phyloP scores from a whole-genome alignment of 306 rosid species.

The Astragalus glycyphyllos region DNA sequence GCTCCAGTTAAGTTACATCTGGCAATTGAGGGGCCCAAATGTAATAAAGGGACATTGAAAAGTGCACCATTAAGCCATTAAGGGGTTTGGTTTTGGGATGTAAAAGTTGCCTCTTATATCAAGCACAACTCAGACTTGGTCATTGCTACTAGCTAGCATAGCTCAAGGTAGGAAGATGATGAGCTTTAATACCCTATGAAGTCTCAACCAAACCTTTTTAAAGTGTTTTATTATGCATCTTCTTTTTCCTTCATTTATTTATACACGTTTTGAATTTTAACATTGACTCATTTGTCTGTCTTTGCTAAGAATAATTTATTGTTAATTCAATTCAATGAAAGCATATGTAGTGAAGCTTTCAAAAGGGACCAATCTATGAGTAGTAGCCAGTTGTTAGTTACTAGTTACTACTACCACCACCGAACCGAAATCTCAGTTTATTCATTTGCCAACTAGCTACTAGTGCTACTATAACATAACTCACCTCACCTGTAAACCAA shows the following conservation, averaged over 20 bases:
- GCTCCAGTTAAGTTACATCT: conserved; percentile 46
- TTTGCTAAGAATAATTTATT: background rate
- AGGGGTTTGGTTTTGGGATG: conserved; percentile 38
- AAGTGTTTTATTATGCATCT: background rate
- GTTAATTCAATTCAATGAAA: background rate
- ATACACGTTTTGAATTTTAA: background rate
- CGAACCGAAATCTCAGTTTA: conserved; percentile 1
- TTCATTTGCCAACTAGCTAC: background rate
- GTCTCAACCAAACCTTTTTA: conserved; percentile 15
- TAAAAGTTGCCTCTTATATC: conserved; percentile 6
- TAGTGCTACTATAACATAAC: background rate
- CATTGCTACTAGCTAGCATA: background rate
- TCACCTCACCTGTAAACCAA: background rate
- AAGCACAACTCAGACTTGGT: background rate
- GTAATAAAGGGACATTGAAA: conserved; percentile 20
- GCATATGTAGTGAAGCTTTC: background rate
- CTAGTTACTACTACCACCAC: background rate
- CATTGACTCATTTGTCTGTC: background rate
- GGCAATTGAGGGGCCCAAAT: conserved; percentile 49
- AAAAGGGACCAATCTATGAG: background rate
- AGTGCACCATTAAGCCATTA: background rate
- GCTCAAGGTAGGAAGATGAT: background rate
- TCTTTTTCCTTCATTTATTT: background rate
- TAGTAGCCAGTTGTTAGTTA: too few species aligned
- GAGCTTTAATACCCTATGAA: background rate